Conservation (phyloP, 805 yeast species). For the Suhomyces tanzawaensis region DNA sequence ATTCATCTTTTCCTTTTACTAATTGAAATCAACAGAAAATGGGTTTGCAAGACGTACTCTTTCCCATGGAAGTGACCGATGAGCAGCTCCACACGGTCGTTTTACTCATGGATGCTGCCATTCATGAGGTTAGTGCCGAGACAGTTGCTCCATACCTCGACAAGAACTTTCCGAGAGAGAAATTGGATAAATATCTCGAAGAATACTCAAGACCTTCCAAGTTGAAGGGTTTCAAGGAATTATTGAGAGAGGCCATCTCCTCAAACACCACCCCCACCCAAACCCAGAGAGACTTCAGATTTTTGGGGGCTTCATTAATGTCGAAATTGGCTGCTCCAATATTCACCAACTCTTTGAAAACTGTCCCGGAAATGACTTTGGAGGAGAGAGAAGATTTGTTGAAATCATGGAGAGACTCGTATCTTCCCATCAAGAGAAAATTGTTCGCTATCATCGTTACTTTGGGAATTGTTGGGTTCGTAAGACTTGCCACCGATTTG, state of each 20-base stretch:
- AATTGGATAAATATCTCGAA: conserved; percentile 28
- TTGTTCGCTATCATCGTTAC: conserved; percentile 29
- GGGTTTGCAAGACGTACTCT: too few species aligned
- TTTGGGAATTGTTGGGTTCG: conserved; percentile 24
- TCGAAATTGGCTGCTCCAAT: conserved; percentile 31
- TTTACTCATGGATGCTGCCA: conserved; percentile 33
- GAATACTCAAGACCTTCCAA: conserved; percentile 25
- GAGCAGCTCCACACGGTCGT: too few species aligned
- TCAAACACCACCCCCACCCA: too few species aligned
- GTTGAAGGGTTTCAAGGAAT: background rate
- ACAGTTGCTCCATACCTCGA: conserved; percentile 23
- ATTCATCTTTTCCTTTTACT: too few species aligned
- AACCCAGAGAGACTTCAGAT: conserved; percentile 22
- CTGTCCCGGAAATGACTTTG: conserved; percentile 35
- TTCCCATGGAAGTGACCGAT: too few species aligned
- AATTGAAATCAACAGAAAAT: too few species aligned
- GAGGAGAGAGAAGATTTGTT: conserved; percentile 33
- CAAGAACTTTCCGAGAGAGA: conserved; percentile 23
- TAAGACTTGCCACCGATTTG: conserved; percentile 24
- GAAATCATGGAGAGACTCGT: conserved; percentile 40
- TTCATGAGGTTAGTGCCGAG: conserved; percentile 32
- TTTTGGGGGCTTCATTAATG: conserved; percentile 24
- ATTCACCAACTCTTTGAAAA: conserved; percentile 30
- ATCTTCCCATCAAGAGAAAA: conserved; percentile 31
- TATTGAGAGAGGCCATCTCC: background rate